These are phyloP conservation scores for Citrus cavaleriei DNA, from an alignment of 345 rosid species.

Conservation along the genomic window DNA sequence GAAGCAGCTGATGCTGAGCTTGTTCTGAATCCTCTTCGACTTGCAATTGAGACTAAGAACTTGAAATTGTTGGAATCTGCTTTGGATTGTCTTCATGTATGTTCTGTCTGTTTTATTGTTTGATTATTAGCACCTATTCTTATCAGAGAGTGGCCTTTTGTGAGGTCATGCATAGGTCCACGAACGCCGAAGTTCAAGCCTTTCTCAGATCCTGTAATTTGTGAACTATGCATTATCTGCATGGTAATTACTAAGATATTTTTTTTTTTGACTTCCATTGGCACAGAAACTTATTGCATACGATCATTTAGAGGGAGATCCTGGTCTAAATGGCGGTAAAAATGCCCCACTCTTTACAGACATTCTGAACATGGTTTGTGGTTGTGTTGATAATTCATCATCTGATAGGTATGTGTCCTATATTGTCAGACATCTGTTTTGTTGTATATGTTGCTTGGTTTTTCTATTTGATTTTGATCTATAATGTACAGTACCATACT, in stretches of 20 bases:
- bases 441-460: conserved; percentile 16
- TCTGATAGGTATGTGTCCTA: conserved; percentile 70
- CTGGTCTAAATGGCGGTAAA: conserved; percentile 89
- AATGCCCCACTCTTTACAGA: conserved; percentile 79
- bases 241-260: conserved; percentile 10
- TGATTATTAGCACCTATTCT: not conserved
- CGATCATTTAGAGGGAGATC: conserved; percentile 97
- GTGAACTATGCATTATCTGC: not conserved
- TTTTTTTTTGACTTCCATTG: conserved; percentile 20
- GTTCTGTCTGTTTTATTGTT: conserved; percentile 20
- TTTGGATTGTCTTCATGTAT: conserved; percentile 97
- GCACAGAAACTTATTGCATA: conserved; percentile 94
- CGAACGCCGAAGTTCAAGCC: conserved; percentile 3
- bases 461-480: conserved; percentile 24
- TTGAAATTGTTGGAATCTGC: conserved; percentile 86
- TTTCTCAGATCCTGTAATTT: conserved; percentile 2
- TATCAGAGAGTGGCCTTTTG: not conserved
- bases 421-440: conserved; percentile 6
- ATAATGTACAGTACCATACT: conserved; percentile 74
- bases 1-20: conserved; percentile 81
- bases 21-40: conserved; percentile 85
- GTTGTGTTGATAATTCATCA: conserved; percentile 88
- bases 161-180: not conserved
- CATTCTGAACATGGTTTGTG: conserved; percentile 82
- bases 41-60: conserved; percentile 93